Evolutionary conservation across 345 rosid species (phyloP).

Genomic region (Eucalyptus virginea): DNA sequence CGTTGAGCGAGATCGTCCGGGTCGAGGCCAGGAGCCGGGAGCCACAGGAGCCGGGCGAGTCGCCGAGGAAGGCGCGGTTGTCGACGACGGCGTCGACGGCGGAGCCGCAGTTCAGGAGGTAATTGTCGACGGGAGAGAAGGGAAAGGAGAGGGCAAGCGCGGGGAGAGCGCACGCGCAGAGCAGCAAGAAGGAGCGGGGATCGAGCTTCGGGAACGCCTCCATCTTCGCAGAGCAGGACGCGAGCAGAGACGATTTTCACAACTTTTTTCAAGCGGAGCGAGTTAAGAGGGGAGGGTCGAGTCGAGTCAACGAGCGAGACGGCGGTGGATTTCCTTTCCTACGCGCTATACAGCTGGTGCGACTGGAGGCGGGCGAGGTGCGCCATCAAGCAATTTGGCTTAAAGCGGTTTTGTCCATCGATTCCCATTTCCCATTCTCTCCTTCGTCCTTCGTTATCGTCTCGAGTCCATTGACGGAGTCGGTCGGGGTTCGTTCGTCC

Average conservation of each 20-base stretch:
- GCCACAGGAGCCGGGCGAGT: background rate
- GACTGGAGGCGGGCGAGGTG: background rate
- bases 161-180: constrained; percentile 1
- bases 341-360: background rate
- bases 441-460: no score
- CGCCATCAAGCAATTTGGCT: background rate
- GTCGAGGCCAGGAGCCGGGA: constrained; percentile 18
- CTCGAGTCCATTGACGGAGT: background rate
- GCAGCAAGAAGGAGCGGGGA: background rate
- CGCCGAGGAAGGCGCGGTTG: constrained; percentile 57
- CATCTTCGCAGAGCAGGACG: background rate
- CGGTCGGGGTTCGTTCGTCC: no score
- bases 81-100: constrained; percentile 34
- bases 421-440: no score
- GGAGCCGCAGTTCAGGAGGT: constrained; percentile 71
- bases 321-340: background rate
- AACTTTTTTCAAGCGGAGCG: accelerated
- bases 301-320: background rate
- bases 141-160: background rate
- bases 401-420: no score
- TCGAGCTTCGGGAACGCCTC: background rate
- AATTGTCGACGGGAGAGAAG: constrained; percentile 19
- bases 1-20: constrained; percentile 14
- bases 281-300: background rate
- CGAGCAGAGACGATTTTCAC: background rate